Base-by-base conservation (phyloP, 495 filamentous ascomycete genomes). In the Aspergillus avenaceus region DNA sequence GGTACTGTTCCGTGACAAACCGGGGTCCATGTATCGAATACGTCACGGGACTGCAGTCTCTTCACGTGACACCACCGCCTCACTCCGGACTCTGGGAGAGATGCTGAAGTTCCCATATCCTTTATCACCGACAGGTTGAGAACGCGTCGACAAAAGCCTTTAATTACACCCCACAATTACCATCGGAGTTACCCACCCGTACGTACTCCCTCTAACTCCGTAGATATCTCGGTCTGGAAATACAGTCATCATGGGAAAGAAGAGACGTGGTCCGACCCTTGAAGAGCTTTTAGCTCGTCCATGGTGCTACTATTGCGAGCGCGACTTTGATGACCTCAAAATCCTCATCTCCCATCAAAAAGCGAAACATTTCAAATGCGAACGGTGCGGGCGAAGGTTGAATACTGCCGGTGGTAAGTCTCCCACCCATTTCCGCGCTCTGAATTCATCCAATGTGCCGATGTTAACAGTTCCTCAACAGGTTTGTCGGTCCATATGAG, bases 221-320 rank as follows among this genome's bases (percentile, higher is more conserved):
- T 8, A 21, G 8, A 5, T 7, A 38, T n/a, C 16, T 1, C 8
- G 16, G 11, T 38, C 16, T 19, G 34, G 21, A 38, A 21, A 5
- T n/a, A 38, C 34, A 5, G 34, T 21, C 34, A 21, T 18, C 34
- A 95, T 93, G 84, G 86, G 84, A 52, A 96, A 95, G 70, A 93
- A 90, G 75, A 83, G 87, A 65, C 80, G 81, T 52, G 85, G 87
- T 61, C 91, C 91, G 38, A 83, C 88, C 53, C 67, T 96, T 58
- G 87, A 97, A 62, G 90, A 97, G 72, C 74, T 96, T 42, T 77
- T 97, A 24, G 77, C 77, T 48, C 85, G 92, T 38, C 87, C 93
- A 31, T 97, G 91, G 91, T 98, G 93, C 74, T 98, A 96, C 70
- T 98, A 98, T 72, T 98, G 93, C 73, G 93, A 97, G 73, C 84